phyloP scores from a whole-genome alignment of 768 basidiomycete genomes.

The Kwoniella europaea region DNA sequence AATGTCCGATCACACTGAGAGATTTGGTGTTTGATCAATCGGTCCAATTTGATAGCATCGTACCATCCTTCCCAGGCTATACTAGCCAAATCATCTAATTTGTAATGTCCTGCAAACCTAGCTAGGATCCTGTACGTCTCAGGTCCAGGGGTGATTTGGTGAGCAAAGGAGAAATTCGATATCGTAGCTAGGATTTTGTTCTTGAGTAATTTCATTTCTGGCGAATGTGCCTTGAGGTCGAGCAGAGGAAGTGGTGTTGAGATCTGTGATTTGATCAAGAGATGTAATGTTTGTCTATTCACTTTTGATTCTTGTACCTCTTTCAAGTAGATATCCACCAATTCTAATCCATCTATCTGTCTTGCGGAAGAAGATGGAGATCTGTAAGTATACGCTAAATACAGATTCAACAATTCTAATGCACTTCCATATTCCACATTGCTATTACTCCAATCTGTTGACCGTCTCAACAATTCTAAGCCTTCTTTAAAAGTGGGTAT shows the following conservation, averaged over 20 bases:
- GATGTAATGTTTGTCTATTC: conserved; percentile 15
- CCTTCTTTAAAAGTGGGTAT: conserved; percentile 11
- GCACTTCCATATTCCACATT: conserved; percentile 3
- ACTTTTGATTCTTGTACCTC: neutral
- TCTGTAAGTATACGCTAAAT: conserved; percentile 8
- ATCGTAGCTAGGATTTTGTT: conserved; percentile 15
- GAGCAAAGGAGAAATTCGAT: conserved; percentile 8
- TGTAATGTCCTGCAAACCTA: neutral
- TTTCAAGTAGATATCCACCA: conserved; percentile 9
- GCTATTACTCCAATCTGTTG: neutral
- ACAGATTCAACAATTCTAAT: conserved; percentile 11
- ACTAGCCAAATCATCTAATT: neutral
- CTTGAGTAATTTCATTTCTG: neutral
- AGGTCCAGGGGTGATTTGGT: conserved; percentile 11
- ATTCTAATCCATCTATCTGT: conserved; percentile 11
- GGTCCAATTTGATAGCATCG: neutral
- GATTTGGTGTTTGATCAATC: neutral
- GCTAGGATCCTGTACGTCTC: conserved; percentile 21
- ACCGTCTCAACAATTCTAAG: neutral
- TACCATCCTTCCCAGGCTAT: conserved; percentile 23
- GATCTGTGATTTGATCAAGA: conserved; percentile 4
- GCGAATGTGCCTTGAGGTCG: neutral
- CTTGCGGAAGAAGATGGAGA: neutral
- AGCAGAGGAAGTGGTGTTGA: neutral
- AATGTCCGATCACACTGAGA: too few relatives aligned